These are phyloP conservation scores for Volutella citrinella DNA, from an alignment of 2,329 filamentous ascomycete genomes.

Conservation along the genomic window DNA sequence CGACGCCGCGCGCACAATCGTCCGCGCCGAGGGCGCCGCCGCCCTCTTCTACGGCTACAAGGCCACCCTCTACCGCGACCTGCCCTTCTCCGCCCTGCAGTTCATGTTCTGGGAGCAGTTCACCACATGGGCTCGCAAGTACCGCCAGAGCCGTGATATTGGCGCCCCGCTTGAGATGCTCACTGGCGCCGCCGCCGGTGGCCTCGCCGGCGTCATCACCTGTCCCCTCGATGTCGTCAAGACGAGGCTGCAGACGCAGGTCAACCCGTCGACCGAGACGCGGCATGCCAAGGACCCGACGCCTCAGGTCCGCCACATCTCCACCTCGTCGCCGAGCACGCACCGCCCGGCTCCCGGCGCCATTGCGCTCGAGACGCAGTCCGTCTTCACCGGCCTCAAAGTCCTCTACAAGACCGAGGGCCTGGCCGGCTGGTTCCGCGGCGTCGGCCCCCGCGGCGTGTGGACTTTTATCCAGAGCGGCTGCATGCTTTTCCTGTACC, in stretches of 20 bases:
- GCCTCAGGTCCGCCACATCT: slow-evolving; percentile 70
- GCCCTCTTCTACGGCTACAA: slow-evolving; percentile 97
- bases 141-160: slow-evolving; percentile 78
- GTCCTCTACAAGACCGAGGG: slow-evolving; percentile 92
- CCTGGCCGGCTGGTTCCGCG: slow-evolving; percentile 85
- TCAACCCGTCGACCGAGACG: slow-evolving; percentile 42
- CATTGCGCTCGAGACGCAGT: slow-evolving; percentile 81
- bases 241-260: slow-evolving; percentile 91
- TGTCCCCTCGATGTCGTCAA: slow-evolving; percentile 98
- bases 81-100: slow-evolving; percentile 93
- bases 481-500: slow-evolving; percentile 95
- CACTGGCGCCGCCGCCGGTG: slow-evolving; percentile 86
- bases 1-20: slow-evolving; percentile 83
- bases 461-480: slow-evolving; percentile 98
- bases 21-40: slow-evolving; percentile 73
- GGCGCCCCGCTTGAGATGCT: slow-evolving; percentile 81
- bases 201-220: slow-evolving; percentile 89
- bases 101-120: slow-evolving; percentile 99
- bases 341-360: slow-evolving; percentile 77
- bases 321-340: slow-evolving; percentile 85
- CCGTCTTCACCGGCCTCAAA: slow-evolving; percentile 76
- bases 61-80: slow-evolving; percentile 87
- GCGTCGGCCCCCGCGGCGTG: slow-evolving; percentile 85
- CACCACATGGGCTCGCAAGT: slow-evolving; percentile 74
- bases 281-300: slow-evolving; percentile 32